Base-by-base conservation (phyloP, 2,329 filamentous ascomycete genomes). In the Penicillium sp. region DNA sequence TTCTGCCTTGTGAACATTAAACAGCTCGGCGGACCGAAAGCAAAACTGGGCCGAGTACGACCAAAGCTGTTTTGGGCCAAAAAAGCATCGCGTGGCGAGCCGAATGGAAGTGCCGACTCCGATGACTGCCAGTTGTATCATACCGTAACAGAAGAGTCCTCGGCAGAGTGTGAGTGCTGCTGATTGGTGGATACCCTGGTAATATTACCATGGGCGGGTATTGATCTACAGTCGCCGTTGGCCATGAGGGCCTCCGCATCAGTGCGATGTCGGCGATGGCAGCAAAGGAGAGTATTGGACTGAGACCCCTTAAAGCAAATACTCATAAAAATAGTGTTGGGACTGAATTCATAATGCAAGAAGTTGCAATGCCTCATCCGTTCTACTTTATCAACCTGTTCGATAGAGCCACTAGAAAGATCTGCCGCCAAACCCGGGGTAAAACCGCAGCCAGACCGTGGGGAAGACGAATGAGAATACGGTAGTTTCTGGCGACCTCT, bases 131-230 rank as follows among this genome's bases (percentile, higher is more conserved):
- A 2, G 0, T 4, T 43, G 67, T 71, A 71, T 55, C 48, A 65
- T 69, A 71, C 68, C 42, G 67, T 71, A 51, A 61, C 28, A 31
- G 28, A 33, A 21, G 6, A 10, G 51, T 51, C 63, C 66, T 68
- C 67, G 66, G 69, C 51, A 51, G 16, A 8, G 4, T 24, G 11
- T 33, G 0, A 2, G 2, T 8, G 14, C 0, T 0, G 1, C 0
- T 55, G 10, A 56, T 59, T 61, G 60, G 56, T 36, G 7, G 0
- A 18, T n/a, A 5, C 11, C 0, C 1, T 1, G 4, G 36, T 44
- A 54, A 46, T 37, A 45, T 58, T 28, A 11, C 39, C 19, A 14
- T 5, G 4, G 3, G 14, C 26, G 42, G 26, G 42, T 45, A 45
- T 45, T 21, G 28, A 45, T 21, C 26, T 45, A 11, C 19, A 23